Base-by-base conservation (phyloP, 495 filamentous ascomycete genomes). In the Astrocystis sublimbata region DNA sequence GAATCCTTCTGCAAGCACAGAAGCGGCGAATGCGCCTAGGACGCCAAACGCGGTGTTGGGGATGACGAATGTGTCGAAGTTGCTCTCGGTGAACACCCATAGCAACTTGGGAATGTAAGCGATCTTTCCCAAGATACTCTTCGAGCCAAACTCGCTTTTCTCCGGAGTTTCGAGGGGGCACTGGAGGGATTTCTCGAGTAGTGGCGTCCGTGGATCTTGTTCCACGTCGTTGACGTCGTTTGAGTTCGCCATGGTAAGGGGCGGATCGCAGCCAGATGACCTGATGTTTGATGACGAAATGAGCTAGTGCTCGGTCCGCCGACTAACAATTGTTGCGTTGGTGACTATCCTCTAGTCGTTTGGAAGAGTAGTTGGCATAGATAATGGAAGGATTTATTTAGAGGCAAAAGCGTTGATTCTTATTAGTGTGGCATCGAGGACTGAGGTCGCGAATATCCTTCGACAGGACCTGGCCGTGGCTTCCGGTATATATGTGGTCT, bases 1-100 rank as follows among this genome's bases (percentile, higher is more conserved):
- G 75, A 63, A 45, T 59, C 64, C 24, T 30, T 66, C 51, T 26
- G 31, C 8, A 12, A 69, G 46, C 10, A 57, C 19, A 36, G 21
- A 13, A 35, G 66, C 72, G 6, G 78, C 66, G 15, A 73, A 60
- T 31, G 70, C 71, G 24, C 60, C 71, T 57, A 69, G 65, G 35
- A 79, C 62, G 13, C 73, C 78, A 52, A 81, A 62, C 7, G 50
- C 49, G 19, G 50, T 55, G 30, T 62, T 56, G 38, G 79, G 75
- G 43, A 70, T 45, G 2, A 81, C 62, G 42, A 79, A 74, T 6
- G 76, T 76, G 56, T 75, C 75, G 33, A 79, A 61, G 59, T 81
- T 76, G 47, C 68, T 75, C 47, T 60, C 65, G 10, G 77, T 76
- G 56, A 79, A 75, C 2, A 80, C 67, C 68, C 71, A 79, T 26